These are phyloP conservation scores for Ophiostoma tasmaniense DNA, from an alignment of 2,329 filamentous ascomycete species.

Conservation along the genomic window DNA sequence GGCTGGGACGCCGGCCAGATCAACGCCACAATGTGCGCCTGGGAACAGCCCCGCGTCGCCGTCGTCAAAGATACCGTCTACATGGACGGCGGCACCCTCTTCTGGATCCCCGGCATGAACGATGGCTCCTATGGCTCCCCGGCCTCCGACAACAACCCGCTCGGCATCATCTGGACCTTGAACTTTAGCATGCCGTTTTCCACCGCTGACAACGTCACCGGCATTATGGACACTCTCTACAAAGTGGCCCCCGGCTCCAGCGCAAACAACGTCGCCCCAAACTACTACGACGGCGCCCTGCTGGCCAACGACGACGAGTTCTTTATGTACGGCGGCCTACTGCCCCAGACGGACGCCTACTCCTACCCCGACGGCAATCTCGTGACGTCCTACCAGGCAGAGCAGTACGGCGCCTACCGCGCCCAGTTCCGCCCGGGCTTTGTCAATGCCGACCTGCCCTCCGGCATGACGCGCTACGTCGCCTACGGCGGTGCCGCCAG, in stretches of 20 bases:
- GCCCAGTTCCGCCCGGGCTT: conserved; percentile 38
- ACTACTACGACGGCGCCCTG: conserved; percentile 54
- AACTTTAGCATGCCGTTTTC: conserved; percentile 52
- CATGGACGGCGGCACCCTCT: conserved; percentile 53
- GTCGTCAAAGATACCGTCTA: conserved; percentile 55
- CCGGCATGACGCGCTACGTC: conserved; percentile 50
- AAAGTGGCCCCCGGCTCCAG: conserved; percentile 39
- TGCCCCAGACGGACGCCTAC: conserved; percentile 30
- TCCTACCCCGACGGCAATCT: conserved; percentile 34
- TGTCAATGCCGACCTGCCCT: conserved; percentile 32
- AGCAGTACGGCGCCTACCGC: conserved; percentile 41
- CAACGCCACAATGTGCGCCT: conserved; percentile 52
- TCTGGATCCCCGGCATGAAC: conserved; percentile 42
- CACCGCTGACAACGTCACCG: conserved; percentile 43
- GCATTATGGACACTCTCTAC: conserved; percentile 39
- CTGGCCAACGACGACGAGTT: conserved; percentile 57
- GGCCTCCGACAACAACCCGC: conserved; percentile 37
- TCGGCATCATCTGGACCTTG: conserved; percentile 47
- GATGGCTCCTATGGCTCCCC: conserved; percentile 31
- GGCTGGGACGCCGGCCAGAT: conserved; percentile 45
- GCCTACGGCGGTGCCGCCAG: conserved; percentile 56
- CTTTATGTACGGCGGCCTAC: conserved; percentile 55
- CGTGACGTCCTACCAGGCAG: conserved; percentile 44
- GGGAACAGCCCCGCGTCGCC: conserved; percentile 46
- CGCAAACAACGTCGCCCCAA: conserved; percentile 45